Evolutionary conservation across 2,329 filamentous ascomycete genomes (phyloP).

Genomic region (Biscogniauxia mediterranea): DNA sequence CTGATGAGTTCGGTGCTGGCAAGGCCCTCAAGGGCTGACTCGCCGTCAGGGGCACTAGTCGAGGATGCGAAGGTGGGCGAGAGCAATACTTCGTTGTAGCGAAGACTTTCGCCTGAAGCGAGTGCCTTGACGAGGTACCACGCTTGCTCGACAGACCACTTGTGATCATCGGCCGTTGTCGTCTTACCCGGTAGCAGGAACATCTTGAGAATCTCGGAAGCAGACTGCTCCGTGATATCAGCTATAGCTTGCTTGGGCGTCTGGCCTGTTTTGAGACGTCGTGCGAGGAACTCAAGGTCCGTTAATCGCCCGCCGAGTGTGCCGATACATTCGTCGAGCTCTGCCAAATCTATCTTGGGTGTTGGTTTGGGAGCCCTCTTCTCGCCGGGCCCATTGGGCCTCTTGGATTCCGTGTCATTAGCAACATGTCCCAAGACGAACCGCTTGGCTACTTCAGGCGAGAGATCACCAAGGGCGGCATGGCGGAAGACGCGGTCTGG

Average conservation of each 20-base stretch:
- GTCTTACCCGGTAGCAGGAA: conserved; percentile 68
- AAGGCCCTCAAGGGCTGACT: conserved; percentile 74
- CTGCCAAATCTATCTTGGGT: conserved; percentile 49
- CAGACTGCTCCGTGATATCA: conserved; percentile 86
- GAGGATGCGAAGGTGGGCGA: conserved; percentile 69
- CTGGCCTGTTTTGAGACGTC: conserved; percentile 84
- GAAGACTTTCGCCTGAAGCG: conserved; percentile 63
- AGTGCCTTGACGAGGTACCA: conserved; percentile 85
- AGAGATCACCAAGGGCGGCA: conserved; percentile 81
- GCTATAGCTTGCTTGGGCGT: conserved; percentile 75
- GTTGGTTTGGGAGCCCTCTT: conserved; percentile 29
- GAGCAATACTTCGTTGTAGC: conserved; percentile 84
- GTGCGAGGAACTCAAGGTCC: conserved; percentile 90
- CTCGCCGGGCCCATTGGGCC: conserved; percentile 31
- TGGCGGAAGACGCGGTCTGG: conserved; percentile 90
- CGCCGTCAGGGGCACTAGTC: conserved; percentile 57
- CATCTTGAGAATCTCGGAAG: conserved; percentile 89
- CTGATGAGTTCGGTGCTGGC: conserved; percentile 84
- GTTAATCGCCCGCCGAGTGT: conserved; percentile 88
- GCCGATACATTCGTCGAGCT: conserved; percentile 79
- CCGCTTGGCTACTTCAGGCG: conserved; percentile 80
- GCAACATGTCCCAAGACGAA: conserved; percentile 85
- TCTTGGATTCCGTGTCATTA: conserved; percentile 37
- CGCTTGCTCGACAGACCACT: conserved; percentile 82
- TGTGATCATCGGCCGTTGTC: conserved; percentile 42